Conservation (phyloP, 2,329 filamentous ascomycete genomes). For the Stagonosporopsis vannaccii region DNA sequence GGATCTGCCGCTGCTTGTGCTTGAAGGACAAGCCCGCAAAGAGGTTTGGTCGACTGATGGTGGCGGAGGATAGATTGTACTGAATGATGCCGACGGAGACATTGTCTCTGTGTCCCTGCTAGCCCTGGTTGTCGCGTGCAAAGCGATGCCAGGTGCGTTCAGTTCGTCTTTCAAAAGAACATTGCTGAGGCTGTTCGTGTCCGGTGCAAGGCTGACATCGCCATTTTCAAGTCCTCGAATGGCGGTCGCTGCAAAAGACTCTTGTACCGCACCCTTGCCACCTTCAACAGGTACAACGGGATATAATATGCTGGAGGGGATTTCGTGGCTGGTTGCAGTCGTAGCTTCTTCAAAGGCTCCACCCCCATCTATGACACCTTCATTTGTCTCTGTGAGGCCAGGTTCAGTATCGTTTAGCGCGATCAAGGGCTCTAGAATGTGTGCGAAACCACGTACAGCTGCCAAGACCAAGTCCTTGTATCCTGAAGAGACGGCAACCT, state of each 20-base stretch:
- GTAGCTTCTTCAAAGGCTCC: neutral
- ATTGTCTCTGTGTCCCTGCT: too few relatives aligned
- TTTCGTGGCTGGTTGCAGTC: neutral
- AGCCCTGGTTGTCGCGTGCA: neutral
- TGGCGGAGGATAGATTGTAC: too few relatives aligned
- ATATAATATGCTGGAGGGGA: neutral
- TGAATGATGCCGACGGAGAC: too few relatives aligned
- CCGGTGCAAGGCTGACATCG: neutral
- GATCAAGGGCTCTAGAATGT: neutral
- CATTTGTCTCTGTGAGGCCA: neutral
- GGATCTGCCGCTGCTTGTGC: neutral
- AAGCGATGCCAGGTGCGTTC: neutral
- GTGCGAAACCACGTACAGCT: neutral
- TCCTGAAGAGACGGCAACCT: neutral
- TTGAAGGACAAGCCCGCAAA: too few relatives aligned
- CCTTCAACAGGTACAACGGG: neutral
- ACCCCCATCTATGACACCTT: neutral
- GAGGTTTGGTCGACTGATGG: too few relatives aligned
- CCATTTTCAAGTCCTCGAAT: neutral
- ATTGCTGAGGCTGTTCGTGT: neutral
- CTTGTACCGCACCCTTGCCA: neutral
- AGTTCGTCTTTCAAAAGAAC: neutral
- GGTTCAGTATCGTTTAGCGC: neutral
- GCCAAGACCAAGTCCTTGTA: neutral
- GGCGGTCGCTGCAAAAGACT: neutral